Evolutionary conservation across 306 rosid genomes (phyloP).

Genomic region (Prunus campanulata): DNA sequence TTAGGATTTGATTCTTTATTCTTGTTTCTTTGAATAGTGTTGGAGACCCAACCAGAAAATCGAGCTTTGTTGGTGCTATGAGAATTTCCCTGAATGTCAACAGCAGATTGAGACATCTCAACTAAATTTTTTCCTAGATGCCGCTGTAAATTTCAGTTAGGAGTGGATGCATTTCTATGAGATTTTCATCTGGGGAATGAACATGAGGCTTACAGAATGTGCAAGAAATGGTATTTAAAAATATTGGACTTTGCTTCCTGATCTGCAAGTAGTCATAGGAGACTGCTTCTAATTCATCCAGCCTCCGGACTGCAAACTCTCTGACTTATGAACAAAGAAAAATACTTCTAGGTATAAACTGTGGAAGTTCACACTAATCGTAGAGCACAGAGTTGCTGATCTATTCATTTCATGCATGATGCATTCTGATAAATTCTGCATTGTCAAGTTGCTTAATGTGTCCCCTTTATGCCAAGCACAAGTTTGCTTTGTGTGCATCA

Average conservation of each 20-base stretch:
- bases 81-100: neutral
- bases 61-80: neutral
- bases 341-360: neutral
- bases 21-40: neutral
- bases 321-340: neutral
- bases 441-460: neutral
- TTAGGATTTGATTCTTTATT: neutral
- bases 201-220: conserved; percentile 6
- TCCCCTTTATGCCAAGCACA: neutral
- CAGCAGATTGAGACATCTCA: neutral
- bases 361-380: neutral
- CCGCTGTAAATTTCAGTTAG: neutral
- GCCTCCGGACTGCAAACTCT: neutral
- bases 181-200: neutral
- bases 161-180: neutral
- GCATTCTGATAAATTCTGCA: neutral
- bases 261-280: neutral
- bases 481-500: neutral
- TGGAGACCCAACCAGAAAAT: neutral
- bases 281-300: neutral
- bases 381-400: neutral
- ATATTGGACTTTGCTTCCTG: neutral
- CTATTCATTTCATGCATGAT: neutral
- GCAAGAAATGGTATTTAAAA: neutral
- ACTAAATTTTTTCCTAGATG: neutral